Conservation (phyloP, 2,329 filamentous ascomycete species). For the Colletotrichum destructivum region DNA sequence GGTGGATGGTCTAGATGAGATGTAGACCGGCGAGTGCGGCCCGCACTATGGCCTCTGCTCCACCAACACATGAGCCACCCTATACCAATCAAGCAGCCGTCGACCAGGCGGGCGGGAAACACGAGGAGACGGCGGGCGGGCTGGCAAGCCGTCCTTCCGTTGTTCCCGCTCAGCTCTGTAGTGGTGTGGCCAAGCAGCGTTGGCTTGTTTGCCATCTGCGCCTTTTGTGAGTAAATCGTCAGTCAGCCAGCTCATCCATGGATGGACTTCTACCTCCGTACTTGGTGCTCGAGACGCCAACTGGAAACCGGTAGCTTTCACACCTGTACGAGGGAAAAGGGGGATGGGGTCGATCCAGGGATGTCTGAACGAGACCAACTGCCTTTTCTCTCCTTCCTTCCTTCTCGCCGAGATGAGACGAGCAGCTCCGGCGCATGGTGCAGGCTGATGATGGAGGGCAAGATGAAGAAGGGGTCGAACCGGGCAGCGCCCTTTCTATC, state of each 20-base stretch:
- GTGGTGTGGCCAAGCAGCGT: slow-evolving; percentile 1
- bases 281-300: slow-evolving; percentile 31
- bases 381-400: not conserved
- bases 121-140: slow-evolving; percentile 12
- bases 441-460: slow-evolving; percentile 11
- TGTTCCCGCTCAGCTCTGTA: slow-evolving; percentile 17
- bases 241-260: too few relatives aligned
- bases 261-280: too few relatives aligned
- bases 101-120: slow-evolving; percentile 11
- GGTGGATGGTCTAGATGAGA: slow-evolving; percentile 22
- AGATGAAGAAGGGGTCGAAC: slow-evolving; percentile 29
- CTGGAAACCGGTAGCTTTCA: slow-evolving; percentile 27
- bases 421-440: slow-evolving; percentile 34
- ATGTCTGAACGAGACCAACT: slow-evolving; percentile 7
- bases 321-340: slow-evolving; percentile 9
- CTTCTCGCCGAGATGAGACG: slow-evolving; percentile 12
- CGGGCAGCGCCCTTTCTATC: slow-evolving; percentile 33
- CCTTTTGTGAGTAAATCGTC: not conserved
- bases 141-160: slow-evolving; percentile 29
- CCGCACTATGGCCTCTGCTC: slow-evolving; percentile 9
- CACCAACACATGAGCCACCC: slow-evolving; percentile 19
- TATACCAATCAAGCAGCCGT: slow-evolving; percentile 31
- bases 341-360: slow-evolving; percentile 8
- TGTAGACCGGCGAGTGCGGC: slow-evolving; percentile 19
- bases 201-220: not conserved